Conservation (phyloP, 345 rosid genomes). For the Brassica rapa region DNA sequence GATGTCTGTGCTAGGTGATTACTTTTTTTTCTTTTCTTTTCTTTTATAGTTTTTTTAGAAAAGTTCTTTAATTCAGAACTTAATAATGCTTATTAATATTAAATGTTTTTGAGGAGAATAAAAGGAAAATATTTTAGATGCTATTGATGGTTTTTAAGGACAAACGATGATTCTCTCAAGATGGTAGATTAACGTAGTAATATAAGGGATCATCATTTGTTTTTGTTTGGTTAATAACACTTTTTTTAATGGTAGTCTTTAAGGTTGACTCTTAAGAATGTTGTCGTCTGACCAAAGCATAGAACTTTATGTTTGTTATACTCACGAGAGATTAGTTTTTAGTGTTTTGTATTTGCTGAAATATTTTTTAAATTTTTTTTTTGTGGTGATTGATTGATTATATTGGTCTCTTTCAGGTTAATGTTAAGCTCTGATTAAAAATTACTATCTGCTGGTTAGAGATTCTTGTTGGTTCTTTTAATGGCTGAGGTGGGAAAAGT, state of each 20-base stretch:
- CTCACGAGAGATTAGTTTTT: constrained; percentile 2
- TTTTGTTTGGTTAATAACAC: not conserved
- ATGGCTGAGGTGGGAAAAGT: constrained; percentile 30
- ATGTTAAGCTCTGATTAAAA: constrained; percentile 4
- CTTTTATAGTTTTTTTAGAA: not conserved
- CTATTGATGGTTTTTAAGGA: not conserved
- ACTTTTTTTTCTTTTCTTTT: not conserved
- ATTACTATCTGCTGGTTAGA: constrained; percentile 28
- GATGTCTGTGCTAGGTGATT: constrained; percentile 31
- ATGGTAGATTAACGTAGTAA: not conserved
- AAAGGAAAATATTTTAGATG: not conserved
- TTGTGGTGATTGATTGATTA: constrained; percentile 18
- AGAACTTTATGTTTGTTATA: not conserved
- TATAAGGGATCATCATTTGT: not conserved
- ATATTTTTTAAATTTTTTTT: not conserved
- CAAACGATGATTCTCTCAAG: not conserved
- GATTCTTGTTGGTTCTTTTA: constrained; percentile 31
- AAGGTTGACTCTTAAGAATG: constrained; percentile 24
- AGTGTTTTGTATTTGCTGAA: not conserved
- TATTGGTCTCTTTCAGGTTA: constrained; percentile 18
- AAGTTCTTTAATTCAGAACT: constrained; percentile 5
- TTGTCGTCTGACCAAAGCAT: not conserved
- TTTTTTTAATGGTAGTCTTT: not conserved
- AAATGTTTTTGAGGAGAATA: not conserved
- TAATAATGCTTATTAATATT: not conserved